phyloP scores from a whole-genome alignment of 208 protist genomes.

The Tritrichomonas musculus region DNA sequence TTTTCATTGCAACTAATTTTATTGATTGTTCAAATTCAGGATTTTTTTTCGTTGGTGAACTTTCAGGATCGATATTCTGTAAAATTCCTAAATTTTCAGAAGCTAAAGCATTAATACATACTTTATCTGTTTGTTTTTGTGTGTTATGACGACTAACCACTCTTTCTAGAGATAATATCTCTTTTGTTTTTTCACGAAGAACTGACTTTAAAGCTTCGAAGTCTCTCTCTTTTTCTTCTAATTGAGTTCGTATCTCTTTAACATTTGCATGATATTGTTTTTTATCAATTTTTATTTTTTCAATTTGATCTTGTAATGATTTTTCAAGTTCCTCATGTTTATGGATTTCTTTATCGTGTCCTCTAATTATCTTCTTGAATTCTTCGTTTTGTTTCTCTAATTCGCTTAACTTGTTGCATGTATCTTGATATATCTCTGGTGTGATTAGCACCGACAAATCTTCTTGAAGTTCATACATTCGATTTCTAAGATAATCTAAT shows the following conservation, averaged over 20 bases:
- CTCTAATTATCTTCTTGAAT: background rate
- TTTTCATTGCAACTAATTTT: no score
- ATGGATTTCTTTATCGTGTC: background rate
- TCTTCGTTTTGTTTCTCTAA: background rate
- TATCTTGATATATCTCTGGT: background rate
- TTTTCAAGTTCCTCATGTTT: background rate
- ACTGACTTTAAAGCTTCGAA: background rate
- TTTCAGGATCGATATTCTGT: no score
- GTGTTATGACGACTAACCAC: no score
- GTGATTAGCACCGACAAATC: background rate
- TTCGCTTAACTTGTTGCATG: background rate
- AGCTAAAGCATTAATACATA: no score
- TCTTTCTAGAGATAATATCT: background rate
- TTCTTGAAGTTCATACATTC: background rate
- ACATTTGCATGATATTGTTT: background rate
- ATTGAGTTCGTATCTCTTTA: background rate
- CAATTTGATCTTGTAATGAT: background rate
- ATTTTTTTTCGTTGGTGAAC: no score
- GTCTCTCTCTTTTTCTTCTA: background rate
- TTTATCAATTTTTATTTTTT: background rate
- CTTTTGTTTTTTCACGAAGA: background rate
- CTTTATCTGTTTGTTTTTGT: no score
- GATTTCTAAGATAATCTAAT: background rate
- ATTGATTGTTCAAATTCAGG: no score
- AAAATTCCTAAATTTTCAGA: no score